Conservation (phyloP, 2,329 filamentous ascomycete species). For the Aspergillus sp. region DNA sequence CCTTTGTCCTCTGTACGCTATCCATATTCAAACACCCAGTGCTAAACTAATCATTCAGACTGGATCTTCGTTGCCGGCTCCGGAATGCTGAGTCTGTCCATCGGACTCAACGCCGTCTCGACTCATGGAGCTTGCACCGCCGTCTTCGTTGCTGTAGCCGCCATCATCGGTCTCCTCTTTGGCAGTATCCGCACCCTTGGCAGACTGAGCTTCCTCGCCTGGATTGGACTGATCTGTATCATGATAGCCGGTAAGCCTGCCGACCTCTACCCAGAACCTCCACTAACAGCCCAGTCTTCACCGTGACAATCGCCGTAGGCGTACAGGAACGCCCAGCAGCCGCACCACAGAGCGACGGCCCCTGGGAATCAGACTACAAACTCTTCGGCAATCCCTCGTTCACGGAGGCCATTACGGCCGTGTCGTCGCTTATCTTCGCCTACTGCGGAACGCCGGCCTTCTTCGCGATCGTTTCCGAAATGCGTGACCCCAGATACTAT, state of each 20-base stretch:
- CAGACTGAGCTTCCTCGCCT: slow-evolving; percentile 35
- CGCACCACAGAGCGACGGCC: slow-evolving; percentile 27
- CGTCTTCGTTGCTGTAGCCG: slow-evolving; percentile 25
- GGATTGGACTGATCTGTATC: slow-evolving; percentile 30
- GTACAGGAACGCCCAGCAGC: slow-evolving; percentile 36
- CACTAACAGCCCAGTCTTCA: slow-evolving; percentile 18
- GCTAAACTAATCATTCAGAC: slow-evolving; percentile 14
- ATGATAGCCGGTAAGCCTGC: slow-evolving; percentile 18
- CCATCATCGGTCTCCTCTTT: slow-evolving; percentile 23
- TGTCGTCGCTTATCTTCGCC: slow-evolving; percentile 31
- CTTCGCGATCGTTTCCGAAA: slow-evolving; percentile 40
- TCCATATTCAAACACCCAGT: not conserved
- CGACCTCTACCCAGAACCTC: not conserved
- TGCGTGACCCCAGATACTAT: slow-evolving; percentile 36
- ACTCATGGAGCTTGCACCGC: slow-evolving; percentile 35
- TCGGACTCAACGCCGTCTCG: slow-evolving; percentile 44
- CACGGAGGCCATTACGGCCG: slow-evolving; percentile 28
- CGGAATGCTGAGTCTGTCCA: slow-evolving; percentile 44
- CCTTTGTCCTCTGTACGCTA: slow-evolving; percentile 20
- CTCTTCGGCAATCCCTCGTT: slow-evolving; percentile 26
- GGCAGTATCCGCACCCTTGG: slow-evolving; percentile 38
- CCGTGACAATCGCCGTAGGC: slow-evolving; percentile 28
- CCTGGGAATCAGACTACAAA: slow-evolving; percentile 30
- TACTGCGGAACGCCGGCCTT: slow-evolving; percentile 31
- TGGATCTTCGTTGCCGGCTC: slow-evolving; percentile 43